Conservation (phyloP, 768 basidiomycete genomes). For the Leccinum longicurvipes region DNA sequence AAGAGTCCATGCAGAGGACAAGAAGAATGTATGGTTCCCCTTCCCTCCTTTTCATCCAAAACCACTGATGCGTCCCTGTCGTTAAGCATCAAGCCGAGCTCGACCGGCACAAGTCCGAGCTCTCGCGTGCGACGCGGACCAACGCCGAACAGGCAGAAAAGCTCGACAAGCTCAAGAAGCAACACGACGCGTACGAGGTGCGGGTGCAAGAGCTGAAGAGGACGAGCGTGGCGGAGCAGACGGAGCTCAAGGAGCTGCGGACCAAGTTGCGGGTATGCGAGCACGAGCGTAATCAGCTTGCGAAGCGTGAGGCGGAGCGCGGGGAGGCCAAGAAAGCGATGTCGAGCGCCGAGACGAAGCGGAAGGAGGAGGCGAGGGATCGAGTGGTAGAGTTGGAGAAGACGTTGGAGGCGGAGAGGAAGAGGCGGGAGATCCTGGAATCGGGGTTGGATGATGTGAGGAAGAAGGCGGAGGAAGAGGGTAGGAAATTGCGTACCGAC, state of each 20-base stretch:
- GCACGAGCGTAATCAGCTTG: constrained; percentile 51
- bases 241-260: constrained; percentile 61
- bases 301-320: constrained; percentile 50
- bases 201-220: constrained; percentile 63
- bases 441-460: constrained; percentile 40
- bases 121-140: constrained; percentile 45
- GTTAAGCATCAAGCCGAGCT: constrained; percentile 64
- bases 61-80: background rate
- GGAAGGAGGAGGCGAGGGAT: constrained; percentile 54
- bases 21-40: constrained; percentile 48
- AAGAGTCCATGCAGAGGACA: constrained; percentile 58
- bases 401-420: constrained; percentile 46
- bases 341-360: constrained; percentile 45
- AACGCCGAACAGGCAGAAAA: constrained; percentile 50
- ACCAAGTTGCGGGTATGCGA: constrained; percentile 56
- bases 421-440: constrained; percentile 48
- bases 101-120: constrained; percentile 58
- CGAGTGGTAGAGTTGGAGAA: constrained; percentile 57
- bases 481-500: constrained; percentile 32
- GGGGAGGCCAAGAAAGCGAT: constrained; percentile 50
- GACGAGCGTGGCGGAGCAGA: constrained; percentile 44
- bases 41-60: background rate
- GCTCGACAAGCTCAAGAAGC: constrained; percentile 61
- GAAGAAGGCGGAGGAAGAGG: constrained; percentile 41
- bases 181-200: constrained; percentile 52